phyloP scores from a whole-genome alignment of 495 filamentous ascomycete species.

The Podospora pseudoanserina region DNA sequence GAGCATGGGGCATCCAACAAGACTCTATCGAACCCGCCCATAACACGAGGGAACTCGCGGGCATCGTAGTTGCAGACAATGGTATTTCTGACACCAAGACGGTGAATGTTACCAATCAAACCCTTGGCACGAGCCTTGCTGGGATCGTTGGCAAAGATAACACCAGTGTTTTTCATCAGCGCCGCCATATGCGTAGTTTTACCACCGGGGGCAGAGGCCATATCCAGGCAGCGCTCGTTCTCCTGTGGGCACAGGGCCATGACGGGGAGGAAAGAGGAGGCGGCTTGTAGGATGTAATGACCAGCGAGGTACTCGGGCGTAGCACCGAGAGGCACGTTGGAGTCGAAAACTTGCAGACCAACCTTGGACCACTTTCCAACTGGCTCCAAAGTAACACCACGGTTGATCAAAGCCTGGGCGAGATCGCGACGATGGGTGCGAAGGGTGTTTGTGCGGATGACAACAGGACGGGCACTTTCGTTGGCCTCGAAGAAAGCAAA shows the following conservation, averaged over 20 bases:
- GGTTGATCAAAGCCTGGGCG: constrained; percentile 92
- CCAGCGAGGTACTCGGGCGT: constrained; percentile 96
- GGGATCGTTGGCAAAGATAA: constrained; percentile 93
- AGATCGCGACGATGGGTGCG: constrained; percentile 88
- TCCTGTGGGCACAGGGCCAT: constrained; percentile 96
- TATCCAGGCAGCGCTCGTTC: constrained; percentile 78
- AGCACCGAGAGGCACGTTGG: constrained; percentile 88
- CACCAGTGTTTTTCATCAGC: constrained; percentile 96
- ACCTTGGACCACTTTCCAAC: constrained; percentile 99
- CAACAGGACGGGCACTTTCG: constrained; percentile 77
- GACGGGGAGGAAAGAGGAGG: constrained; percentile 93
- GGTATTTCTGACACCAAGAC: constrained; percentile 87
- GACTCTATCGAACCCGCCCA: constrained; percentile 82
- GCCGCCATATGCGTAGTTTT: constrained; percentile 97
- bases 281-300: constrained; percentile 96
- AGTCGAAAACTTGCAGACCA: constrained; percentile 93
- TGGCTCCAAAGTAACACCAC: constrained; percentile 91
- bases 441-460: constrained; percentile 85
- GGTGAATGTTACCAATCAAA: constrained; percentile 96
- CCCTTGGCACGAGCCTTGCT: constrained; percentile 91
- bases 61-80: constrained; percentile 95
- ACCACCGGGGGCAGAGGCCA: constrained; percentile 96
- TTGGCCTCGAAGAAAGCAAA: constrained; percentile 99
- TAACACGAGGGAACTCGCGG: constrained; percentile 84
- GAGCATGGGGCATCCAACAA: constrained; percentile 46